Conservation (phyloP, 192 early-diverging fungal species). For the Coemansia sp. region DNA sequence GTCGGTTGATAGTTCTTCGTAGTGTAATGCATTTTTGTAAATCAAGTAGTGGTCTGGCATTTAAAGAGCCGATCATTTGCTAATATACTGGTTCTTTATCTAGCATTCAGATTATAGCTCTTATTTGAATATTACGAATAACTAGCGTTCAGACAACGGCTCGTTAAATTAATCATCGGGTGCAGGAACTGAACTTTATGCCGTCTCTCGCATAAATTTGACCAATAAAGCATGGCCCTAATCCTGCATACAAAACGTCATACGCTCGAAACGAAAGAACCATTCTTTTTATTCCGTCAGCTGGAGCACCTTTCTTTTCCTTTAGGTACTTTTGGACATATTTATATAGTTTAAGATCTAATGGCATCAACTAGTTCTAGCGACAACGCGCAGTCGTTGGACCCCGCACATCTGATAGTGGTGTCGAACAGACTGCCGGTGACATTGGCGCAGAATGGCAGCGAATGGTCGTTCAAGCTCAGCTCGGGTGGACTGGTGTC, state of each 20-base stretch:
- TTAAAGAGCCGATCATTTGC: too few species aligned
- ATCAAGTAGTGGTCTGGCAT: too few species aligned
- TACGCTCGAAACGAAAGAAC: not conserved
- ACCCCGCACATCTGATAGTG: conserved; percentile 69
- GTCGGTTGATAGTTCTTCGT: conserved; percentile 27
- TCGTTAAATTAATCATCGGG: too few species aligned
- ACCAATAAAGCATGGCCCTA: conserved; percentile 1
- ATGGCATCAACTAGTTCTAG: not conserved
- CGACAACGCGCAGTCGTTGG: conserved; percentile 6
- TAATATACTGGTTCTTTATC: too few species aligned
- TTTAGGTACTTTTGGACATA: not conserved
- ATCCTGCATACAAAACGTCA: conserved; percentile 6
- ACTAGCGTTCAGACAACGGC: too few species aligned
- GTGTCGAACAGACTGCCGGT: conserved; percentile 97
- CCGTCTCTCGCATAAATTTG: conserved; percentile 6
- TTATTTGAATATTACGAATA: too few species aligned
- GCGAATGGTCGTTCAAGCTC: conserved; percentile 73
- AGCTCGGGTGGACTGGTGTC: conserved; percentile 95
- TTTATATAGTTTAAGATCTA: not conserved
- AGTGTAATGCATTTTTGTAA: not conserved
- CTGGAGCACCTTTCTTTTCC: not conserved
- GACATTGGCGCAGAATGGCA: conserved; percentile 60
- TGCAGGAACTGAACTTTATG: too few species aligned
- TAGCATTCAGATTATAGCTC: too few species aligned
- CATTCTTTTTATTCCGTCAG: not conserved